A percentile compares a stretch with the other conserved stretches of the same genome.
Conservation (phyloP, 2,329 filamentous ascomycete species). For the Grosmannia serpens region DNA sequence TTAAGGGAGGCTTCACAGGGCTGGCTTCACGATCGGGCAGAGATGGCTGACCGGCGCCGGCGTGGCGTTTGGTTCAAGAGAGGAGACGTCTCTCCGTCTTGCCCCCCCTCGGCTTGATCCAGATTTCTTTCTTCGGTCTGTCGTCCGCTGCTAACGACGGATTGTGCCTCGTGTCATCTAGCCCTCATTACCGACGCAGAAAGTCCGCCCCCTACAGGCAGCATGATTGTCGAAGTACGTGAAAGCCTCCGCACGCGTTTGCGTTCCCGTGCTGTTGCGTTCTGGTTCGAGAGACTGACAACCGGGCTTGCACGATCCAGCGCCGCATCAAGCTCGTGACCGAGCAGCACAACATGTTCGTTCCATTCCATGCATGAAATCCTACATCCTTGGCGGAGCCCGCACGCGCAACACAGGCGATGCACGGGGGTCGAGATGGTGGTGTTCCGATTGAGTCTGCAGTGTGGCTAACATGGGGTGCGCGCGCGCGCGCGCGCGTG, state of each 20-base stretch:
- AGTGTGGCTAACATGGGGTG: background rate
- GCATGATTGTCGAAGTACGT: constrained; percentile 27
- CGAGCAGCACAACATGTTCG: constrained; percentile 75
- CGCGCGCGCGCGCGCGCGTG: no score
- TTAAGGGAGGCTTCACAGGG: background rate
- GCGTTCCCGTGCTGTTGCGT: background rate
- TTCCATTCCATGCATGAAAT: background rate
- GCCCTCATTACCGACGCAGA: background rate
- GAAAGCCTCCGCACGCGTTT: background rate
- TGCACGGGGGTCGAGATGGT: background rate
- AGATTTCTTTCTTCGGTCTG: background rate
- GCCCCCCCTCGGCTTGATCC: no score
- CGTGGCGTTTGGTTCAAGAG: no score
- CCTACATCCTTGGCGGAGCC: no score
- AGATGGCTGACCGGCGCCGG: background rate
- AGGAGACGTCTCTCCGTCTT: no score
- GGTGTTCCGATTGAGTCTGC: background rate
- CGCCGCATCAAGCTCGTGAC: constrained; percentile 88
- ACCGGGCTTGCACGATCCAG: constrained; percentile 32
- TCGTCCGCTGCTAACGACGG: background rate
- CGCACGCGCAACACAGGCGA: background rate
- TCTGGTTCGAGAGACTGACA: background rate
- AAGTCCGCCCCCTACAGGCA: constrained; percentile 5
- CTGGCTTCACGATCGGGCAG: background rate
- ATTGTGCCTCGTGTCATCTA: background rate